phyloP scores from a whole-genome alignment of 2,329 filamentous ascomycete species.

The Balansia obtecta region DNA sequence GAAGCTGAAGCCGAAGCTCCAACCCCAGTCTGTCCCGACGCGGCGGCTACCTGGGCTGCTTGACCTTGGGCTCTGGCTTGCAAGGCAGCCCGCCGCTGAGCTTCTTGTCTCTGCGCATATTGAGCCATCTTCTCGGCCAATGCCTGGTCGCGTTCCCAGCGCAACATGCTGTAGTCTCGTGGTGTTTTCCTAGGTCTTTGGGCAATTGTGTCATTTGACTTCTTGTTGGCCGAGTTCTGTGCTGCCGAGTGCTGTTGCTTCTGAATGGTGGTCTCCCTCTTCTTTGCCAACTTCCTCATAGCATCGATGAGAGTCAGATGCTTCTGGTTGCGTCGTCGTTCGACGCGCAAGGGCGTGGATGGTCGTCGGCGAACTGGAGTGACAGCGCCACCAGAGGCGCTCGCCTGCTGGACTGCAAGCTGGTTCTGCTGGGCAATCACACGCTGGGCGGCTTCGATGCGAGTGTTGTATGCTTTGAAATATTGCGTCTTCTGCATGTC shows the following conservation, averaged over 20 bases:
- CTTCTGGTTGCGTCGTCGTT: slow-evolving; percentile 73
- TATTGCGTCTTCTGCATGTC: slow-evolving; percentile 96
- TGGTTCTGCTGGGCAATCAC: slow-evolving; percentile 42
- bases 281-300: slow-evolving; percentile 92
- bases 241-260: slow-evolving; percentile 82
- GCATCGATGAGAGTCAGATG: slow-evolving; percentile 83
- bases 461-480: slow-evolving; percentile 60
- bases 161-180: slow-evolving; percentile 79
- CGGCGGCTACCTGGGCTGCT: slow-evolving; percentile 31
- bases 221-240: slow-evolving; percentile 66
- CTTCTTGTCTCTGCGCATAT: slow-evolving; percentile 46
- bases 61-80: slow-evolving; percentile 35
- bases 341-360: slow-evolving; percentile 72
- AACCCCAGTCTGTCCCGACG: slow-evolving; percentile 17
- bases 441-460: slow-evolving; percentile 48
- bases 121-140: slow-evolving; percentile 47
- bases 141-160: slow-evolving; percentile 71
- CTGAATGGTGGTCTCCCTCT: slow-evolving; percentile 71
- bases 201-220: slow-evolving; percentile 54
- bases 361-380: slow-evolving; percentile 47
- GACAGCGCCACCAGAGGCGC: slow-evolving; percentile 20
- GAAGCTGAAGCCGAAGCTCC: not conserved
- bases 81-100: slow-evolving; percentile 36
- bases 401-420: slow-evolving; percentile 37
- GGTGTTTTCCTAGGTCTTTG: slow-evolving; percentile 58